Percentiles rank a stretch among this genome's conserved stretches.
phyloP scores from a whole-genome alignment of 805 yeast genomes.

The Candida boleticola region DNA sequence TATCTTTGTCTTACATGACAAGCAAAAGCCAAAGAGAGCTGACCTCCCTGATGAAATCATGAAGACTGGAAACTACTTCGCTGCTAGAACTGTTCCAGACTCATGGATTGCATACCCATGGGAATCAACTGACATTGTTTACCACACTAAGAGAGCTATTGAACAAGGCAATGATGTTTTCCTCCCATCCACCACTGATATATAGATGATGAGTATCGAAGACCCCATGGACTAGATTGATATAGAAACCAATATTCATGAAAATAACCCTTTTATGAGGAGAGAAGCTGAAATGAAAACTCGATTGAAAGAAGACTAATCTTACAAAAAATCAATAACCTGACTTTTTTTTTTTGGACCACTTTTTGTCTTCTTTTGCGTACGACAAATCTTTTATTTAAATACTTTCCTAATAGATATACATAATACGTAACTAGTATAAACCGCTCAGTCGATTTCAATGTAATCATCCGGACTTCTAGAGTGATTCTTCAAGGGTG shows the following conservation, averaged over 20 bases:
- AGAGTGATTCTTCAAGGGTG: conserved; percentile 59
- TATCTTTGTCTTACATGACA: conserved; percentile 76
- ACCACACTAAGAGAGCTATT: conserved; percentile 67
- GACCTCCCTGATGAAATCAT: conserved; percentile 63
- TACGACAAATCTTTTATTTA: background rate
- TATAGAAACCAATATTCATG: background rate
- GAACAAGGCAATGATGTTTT: conserved; percentile 71
- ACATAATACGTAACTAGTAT: too few relatives aligned
- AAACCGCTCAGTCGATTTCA: conserved; percentile 73
- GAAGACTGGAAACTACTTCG: conserved; percentile 61
- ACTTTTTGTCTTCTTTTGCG: background rate
- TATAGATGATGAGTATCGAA: conserved; percentile 1
- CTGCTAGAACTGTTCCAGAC: conserved; percentile 74
- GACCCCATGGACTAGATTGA: too few relatives aligned
- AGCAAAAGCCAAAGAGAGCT: conserved; percentile 69
- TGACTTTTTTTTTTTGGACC: background rate
- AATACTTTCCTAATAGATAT: too few relatives aligned
- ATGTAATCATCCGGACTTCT: conserved; percentile 80
- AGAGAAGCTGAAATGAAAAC: too few relatives aligned
- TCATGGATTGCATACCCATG: conserved; percentile 87
- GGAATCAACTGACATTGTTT: conserved; percentile 76
- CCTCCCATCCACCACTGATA: conserved; percentile 28
- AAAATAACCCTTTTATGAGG: too few relatives aligned
- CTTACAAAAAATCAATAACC: background rate
- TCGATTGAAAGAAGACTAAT: too few relatives aligned